Evolutionary conservation across 192 early-diverging fungal species (phyloP), one percentile per base, ranked within the genome.

Genomic region (Dissophora ornata): DNA sequence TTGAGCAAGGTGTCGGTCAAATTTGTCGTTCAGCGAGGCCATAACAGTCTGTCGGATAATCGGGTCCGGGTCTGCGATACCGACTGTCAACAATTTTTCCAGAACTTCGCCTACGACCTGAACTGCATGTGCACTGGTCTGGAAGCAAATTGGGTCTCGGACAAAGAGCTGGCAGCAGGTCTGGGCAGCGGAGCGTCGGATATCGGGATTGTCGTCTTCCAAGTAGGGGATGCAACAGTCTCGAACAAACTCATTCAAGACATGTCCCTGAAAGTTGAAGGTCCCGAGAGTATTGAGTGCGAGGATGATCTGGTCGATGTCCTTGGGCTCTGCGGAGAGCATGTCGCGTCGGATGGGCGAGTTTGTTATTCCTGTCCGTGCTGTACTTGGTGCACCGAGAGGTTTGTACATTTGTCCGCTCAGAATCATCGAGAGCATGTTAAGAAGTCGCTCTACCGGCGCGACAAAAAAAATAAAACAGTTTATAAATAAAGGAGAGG

Each of bases 1-100:
- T 64, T 96, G 94, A 7, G 95, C 88, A 24, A 98, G 69, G 70
- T 97, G 93, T 47, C 91, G 87, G 79, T 97, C 95, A 78, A 98
- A 97, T 15, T 87, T 84, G 18, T 88, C 86, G 58, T 90, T 91
- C 28, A 99, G 79, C 25, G 92, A 93, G 8, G 84, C 86, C 19
- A 96, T 81, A 5, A 95, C 95, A 9, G 92, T 89, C 59, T 90
- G 84, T 32, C 95, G 81, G 42, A 95, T 96, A 4, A 68, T 65
- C 1, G 91, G 81, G 56, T 96, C 94, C 4, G 81, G 81, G 61
- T 98, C 97, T 0, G 96, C 91, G 57, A 97, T 93, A 19, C 93
- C 97, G 11, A 94, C 93, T 7, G 90, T 87, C 53, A 98, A 80
- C 13, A 98, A 84, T 56, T 90, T 92, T 77, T 97, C 93, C n/a